Evolutionary conservation across 768 basidiomycete genomes (phyloP).

Genomic region (Amanita molliuscula): DNA sequence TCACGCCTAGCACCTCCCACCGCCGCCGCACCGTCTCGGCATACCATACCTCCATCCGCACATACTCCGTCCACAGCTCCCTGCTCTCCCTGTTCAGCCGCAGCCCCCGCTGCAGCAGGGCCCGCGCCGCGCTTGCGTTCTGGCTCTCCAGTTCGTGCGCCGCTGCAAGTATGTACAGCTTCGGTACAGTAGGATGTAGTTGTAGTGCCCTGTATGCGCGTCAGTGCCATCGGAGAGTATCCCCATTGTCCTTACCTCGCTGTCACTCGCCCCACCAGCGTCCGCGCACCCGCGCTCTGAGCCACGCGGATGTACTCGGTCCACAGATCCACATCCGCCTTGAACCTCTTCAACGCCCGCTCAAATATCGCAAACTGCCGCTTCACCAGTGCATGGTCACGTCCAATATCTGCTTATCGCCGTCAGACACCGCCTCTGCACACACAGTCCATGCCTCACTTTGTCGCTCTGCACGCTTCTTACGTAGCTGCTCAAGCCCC

Average conservation of each 20-base stretch:
- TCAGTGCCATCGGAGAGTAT: too few species aligned
- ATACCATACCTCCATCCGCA: slow-evolving; percentile 84
- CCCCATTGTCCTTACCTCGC: not conserved
- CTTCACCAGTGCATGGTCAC: slow-evolving; percentile 70
- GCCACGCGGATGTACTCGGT: slow-evolving; percentile 82
- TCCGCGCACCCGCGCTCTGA: slow-evolving; percentile 66
- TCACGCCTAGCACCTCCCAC: slow-evolving; percentile 52
- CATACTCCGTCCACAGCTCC: slow-evolving; percentile 84
- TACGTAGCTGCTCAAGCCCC: slow-evolving; percentile 70
- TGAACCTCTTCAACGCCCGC: slow-evolving; percentile 82
- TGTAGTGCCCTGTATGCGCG: slow-evolving; percentile 60
- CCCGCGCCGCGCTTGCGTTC: slow-evolving; percentile 71
- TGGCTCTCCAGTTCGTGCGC: slow-evolving; percentile 69
- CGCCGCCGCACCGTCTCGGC: slow-evolving; percentile 69
- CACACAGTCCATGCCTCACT: slow-evolving; percentile 31
- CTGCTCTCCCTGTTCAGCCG: slow-evolving; percentile 63
- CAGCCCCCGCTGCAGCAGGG: slow-evolving; percentile 77
- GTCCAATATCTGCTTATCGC: slow-evolving; percentile 24
- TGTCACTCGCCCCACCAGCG: slow-evolving; percentile 46
- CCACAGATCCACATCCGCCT: slow-evolving; percentile 81
- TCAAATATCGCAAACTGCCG: slow-evolving; percentile 88
- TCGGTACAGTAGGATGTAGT: slow-evolving; percentile 69
- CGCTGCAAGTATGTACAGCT: slow-evolving; percentile 78
- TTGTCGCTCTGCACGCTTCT: slow-evolving; percentile 63
- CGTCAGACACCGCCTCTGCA: slow-evolving; percentile 1